Evolutionary conservation across 768 basidiomycete genomes (phyloP).

Genomic region (Boletus sp.): DNA sequence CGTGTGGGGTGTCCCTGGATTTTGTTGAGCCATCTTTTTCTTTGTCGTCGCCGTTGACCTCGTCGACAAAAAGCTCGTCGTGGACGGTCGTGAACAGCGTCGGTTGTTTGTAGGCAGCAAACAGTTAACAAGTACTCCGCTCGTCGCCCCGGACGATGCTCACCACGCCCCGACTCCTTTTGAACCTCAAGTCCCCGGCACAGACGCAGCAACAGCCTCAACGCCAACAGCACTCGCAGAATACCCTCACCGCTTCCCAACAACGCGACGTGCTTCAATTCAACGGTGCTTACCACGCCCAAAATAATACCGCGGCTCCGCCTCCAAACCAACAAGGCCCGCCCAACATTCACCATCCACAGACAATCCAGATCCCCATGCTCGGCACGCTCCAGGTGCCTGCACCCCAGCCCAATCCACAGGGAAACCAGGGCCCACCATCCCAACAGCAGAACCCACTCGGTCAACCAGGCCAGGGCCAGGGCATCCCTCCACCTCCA

Average conservation of each 20-base stretch:
- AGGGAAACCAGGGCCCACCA: slow-evolving; percentile 36
- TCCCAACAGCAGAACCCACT: slow-evolving; percentile 57
- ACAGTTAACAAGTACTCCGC: slow-evolving; percentile 24
- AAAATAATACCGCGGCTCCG: slow-evolving; percentile 13
- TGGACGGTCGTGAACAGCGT: slow-evolving; percentile 16
- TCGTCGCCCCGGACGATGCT: slow-evolving; percentile 28
- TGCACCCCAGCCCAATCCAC: slow-evolving; percentile 44
- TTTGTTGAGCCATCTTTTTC: slow-evolving; percentile 11
- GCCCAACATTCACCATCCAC: slow-evolving; percentile 37
- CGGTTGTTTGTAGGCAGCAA: slow-evolving; percentile 32
- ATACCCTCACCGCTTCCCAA: slow-evolving; percentile 24
- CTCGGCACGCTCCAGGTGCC: slow-evolving; percentile 67
- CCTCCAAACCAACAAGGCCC: slow-evolving; percentile 18
- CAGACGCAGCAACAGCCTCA: slow-evolving; percentile 22
- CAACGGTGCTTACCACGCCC: slow-evolving; percentile 29
- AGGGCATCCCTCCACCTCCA: slow-evolving; percentile 65
- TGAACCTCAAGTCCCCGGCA: slow-evolving; percentile 31
- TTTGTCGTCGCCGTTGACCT: slow-evolving; percentile 6
- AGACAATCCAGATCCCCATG: slow-evolving; percentile 61
- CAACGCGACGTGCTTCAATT: slow-evolving; percentile 31
- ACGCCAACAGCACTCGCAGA: slow-evolving; percentile 25
- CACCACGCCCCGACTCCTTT: slow-evolving; percentile 32
- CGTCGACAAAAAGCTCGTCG: slow-evolving; percentile 8
- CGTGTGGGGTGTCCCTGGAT: neutral
- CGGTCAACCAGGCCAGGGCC: slow-evolving; percentile 52